phyloP scores from a whole-genome alignment of 2,329 filamentous ascomycete genomes.

The Curvularia verruculosa region DNA sequence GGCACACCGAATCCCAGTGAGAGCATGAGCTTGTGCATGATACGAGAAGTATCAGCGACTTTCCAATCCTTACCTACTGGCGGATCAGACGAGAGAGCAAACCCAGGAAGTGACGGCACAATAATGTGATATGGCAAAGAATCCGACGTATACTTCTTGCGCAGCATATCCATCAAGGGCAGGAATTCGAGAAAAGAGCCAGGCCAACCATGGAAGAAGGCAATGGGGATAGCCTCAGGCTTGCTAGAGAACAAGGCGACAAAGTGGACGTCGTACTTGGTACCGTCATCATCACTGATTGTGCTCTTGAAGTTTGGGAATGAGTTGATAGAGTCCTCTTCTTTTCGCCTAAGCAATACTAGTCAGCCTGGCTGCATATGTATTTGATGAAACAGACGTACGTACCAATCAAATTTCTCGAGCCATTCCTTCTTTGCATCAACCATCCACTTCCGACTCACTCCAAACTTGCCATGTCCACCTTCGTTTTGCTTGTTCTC shows the following conservation, averaged over 20 bases:
- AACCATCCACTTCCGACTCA: conserved; percentile 39
- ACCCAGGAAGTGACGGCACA: conserved; percentile 63
- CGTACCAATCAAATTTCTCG: conserved; percentile 45
- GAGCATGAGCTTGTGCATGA: conserved; percentile 60
- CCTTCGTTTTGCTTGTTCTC: conserved; percentile 37
- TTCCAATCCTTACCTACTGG: conserved; percentile 55
- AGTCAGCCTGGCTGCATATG: not conserved
- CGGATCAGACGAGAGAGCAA: conserved; percentile 57
- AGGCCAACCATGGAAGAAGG: conserved; percentile 64
- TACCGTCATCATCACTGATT: conserved; percentile 50
- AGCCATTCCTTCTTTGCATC: conserved; percentile 40
- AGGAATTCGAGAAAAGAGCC: conserved; percentile 62
- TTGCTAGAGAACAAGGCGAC: conserved; percentile 60
- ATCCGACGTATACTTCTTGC: conserved; percentile 56
- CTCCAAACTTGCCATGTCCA: conserved; percentile 38
- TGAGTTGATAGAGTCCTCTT: conserved; percentile 55
- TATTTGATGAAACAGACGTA: not conserved
- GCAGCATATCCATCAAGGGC: conserved; percentile 56
- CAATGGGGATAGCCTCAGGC: conserved; percentile 57
- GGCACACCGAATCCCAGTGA: conserved; percentile 57
- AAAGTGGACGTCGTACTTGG: conserved; percentile 58
- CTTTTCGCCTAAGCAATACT: conserved; percentile 38
- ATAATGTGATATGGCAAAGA: conserved; percentile 64
- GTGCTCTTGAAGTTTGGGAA: conserved; percentile 58
- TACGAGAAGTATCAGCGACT: conserved; percentile 48